Evolutionary conservation across 2,329 filamentous ascomycete genomes (phyloP).

Genomic region (Clonostachys sp.): DNA sequence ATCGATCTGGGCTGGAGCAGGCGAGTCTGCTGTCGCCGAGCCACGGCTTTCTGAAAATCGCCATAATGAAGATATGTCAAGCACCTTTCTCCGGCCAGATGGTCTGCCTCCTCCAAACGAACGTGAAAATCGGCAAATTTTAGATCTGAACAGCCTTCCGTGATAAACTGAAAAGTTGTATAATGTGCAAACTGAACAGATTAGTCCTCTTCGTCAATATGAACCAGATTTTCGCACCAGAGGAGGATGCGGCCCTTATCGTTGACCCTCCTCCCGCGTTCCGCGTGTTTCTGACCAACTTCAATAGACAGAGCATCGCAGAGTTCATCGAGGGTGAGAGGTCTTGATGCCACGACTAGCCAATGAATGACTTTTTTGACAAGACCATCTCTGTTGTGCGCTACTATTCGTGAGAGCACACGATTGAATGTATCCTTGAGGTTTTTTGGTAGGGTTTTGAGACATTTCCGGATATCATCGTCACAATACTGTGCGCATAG

Average conservation of each 20-base stretch:
- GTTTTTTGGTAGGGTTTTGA: constrained; percentile 5
- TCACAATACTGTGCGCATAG: constrained; percentile 19
- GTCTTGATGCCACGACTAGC: constrained; percentile 21
- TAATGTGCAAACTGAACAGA: constrained; percentile 25
- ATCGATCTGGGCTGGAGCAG: no score
- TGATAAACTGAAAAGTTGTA: constrained; percentile 10
- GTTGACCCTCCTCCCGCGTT: constrained; percentile 14
- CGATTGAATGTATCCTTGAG: constrained; percentile 7
- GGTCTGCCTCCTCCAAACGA: constrained; percentile 14
- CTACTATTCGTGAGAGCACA: constrained; percentile 4
- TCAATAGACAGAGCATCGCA: constrained; percentile 27
- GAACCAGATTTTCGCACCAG: constrained; percentile 26
- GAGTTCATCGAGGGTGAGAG: constrained; percentile 25
- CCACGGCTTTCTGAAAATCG: constrained; percentile 26
- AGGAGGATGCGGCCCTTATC: constrained; percentile 14
- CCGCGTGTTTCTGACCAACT: constrained; percentile 13
- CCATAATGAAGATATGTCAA: constrained; percentile 31
- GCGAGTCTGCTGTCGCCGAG: not conserved
- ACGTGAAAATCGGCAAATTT: constrained; percentile 15
- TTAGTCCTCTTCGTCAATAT: constrained; percentile 19
- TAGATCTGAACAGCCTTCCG: not conserved
- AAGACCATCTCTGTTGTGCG: not conserved
- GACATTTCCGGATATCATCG: constrained; percentile 6
- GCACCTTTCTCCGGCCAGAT: constrained; percentile 25
- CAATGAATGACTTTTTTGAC: constrained; percentile 8